Conservation (phyloP, 2,329 filamentous ascomycete species). For the Alternaria arbusti region DNA sequence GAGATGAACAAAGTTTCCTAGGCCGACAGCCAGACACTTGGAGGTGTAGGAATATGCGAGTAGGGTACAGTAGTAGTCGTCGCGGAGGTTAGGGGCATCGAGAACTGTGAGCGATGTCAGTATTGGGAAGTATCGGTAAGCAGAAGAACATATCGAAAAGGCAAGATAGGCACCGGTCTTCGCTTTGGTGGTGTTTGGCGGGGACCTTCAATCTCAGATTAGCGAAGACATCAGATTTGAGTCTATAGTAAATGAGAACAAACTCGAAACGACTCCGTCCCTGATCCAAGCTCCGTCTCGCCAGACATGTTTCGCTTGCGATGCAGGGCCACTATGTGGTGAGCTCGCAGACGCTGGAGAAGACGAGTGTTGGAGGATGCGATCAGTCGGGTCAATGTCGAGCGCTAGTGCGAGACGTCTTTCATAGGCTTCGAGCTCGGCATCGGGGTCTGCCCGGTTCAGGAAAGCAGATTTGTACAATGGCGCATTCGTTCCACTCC, state of each 20-base stretch:
- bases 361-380: conserved; percentile 61
- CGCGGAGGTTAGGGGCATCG: conserved; percentile 85
- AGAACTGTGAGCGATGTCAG: conserved; percentile 68
- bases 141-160: conserved; percentile 71
- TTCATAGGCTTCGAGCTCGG: conserved; percentile 73
- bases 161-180: conserved; percentile 68
- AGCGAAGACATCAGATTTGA: conserved; percentile 2
- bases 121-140: neutral
- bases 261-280: conserved; percentile 40
- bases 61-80: conserved; percentile 94
- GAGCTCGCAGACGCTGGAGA: conserved; percentile 9
- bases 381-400: conserved; percentile 73
- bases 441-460: conserved; percentile 57
- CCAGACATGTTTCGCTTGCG: conserved; percentile 43
- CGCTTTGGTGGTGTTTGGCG: conserved; percentile 34
- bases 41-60: conserved; percentile 81
- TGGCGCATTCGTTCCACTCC: conserved; percentile 75
- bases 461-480: conserved; percentile 65
- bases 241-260: conserved; percentile 24
- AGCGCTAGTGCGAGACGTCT: conserved; percentile 79
- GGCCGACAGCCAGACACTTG: conserved; percentile 80
- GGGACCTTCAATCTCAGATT: conserved; percentile 21
- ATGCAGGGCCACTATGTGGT: conserved; percentile 1
- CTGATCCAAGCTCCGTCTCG: conserved; percentile 51
- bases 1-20: conserved; percentile 79